Evolutionary conservation across 305 asterid genomes (phyloP).

Genomic region (Solanum hybrid): DNA sequence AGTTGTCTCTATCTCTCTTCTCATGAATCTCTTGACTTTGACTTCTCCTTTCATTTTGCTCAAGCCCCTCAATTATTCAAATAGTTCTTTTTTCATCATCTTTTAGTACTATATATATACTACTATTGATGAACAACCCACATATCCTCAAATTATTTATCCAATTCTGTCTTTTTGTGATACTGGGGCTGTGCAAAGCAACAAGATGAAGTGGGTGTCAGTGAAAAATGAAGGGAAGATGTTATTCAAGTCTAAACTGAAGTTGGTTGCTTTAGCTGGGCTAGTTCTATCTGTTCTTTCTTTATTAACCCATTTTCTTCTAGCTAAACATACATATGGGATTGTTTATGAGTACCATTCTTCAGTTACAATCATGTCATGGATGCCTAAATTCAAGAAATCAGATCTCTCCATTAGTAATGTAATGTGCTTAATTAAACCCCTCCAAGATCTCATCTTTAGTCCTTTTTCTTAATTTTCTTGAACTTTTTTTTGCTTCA

Average conservation of each 20-base stretch:
- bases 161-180: neutral
- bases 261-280: constrained; percentile 78
- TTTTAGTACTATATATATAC: neutral
- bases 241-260: constrained; percentile 73
- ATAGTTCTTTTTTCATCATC: neutral
- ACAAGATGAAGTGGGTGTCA: constrained; percentile 50
- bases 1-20: neutral
- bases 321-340: constrained; percentile 75
- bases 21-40: neutral
- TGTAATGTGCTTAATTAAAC: neutral
- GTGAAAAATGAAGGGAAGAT: constrained; percentile 54
- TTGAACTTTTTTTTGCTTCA: neutral
- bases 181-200: neutral
- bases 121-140: neutral
- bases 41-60: neutral
- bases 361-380: constrained; percentile 78
- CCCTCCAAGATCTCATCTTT: constrained; percentile 36
- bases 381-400: constrained; percentile 81
- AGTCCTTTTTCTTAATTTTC: neutral
- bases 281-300: constrained; percentile 76
- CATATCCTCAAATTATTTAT: neutral
- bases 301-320: constrained; percentile 73
- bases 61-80: neutral
- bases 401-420: constrained; percentile 37
- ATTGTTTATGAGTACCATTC: constrained; percentile 66